Base-by-base conservation (phyloP, 441 rosid genomes). In the Euphorbia corollata region DNA sequence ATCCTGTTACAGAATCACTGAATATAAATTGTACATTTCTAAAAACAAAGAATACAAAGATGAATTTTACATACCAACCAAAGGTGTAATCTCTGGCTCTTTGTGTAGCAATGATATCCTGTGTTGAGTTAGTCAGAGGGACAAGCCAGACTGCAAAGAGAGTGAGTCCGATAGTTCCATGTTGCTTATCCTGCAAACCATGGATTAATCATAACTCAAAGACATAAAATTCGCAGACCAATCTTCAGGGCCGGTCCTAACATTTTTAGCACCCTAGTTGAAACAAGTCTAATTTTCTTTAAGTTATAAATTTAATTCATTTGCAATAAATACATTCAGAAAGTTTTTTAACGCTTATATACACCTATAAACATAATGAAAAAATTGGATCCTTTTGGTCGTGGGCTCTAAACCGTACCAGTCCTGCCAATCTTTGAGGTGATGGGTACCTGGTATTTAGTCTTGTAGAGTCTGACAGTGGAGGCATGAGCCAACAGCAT, bases 401-500 rank as follows among this genome's bases (percentile, higher is more conserved):
- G n/a, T n/a, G n/a, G n/a, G n/a, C n/a, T n/a, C n/a, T n/a, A n/a
- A n/a, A n/a, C n/a, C n/a, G n/a, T n/a, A n/a, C n/a, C n/a, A n/a
- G n/a, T n/a, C n/a, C n/a, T n/a, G n/a, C n/a, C n/a, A n/a, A n/a
- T n/a, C n/a, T n/a, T n/a, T n/a, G n/a, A n/a, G n/a, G n/a, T n/a
- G n/a, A n/a, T n/a, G n/a, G 2, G 7, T 41, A 72, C 76, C 76
- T 77, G 80, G 59, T 86, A 89, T 50, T 82, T 84, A 3, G 69
- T 39, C 80, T 64, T 78, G 79, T 90, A 87, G 48, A 90, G 66
- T 68, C 68, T 82, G 11, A 85, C 86, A 66, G 82, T 78, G 6
- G 86, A 86, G 50, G 91, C 88, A 74, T 91, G 98, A 5, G 96
- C 86, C 61, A 91, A 65, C 74, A 91, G 65, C 19, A 82, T 47